Evolutionary conservation across 176 grass and related monocot species (phyloP).

Genomic region (Bonia amplexicaulis): DNA sequence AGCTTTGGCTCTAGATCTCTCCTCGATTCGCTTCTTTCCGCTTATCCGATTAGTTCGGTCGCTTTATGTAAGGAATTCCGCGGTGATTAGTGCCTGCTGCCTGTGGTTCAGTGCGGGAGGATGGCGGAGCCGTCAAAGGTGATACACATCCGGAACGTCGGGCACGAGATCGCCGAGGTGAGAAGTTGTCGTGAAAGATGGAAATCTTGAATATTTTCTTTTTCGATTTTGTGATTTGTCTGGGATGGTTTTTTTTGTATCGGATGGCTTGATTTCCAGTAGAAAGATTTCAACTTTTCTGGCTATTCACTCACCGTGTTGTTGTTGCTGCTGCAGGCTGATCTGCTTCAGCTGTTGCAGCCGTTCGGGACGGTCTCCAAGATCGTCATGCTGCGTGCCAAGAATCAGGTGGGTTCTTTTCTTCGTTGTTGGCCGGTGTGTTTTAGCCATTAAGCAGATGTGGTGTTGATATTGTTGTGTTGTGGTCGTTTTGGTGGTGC

Average conservation of each 20-base stretch:
- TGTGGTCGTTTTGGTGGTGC: neutral
- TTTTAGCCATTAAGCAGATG: neutral
- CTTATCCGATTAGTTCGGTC: neutral
- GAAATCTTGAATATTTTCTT: slow-evolving; percentile 8
- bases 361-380: slow-evolving; percentile 75
- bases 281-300: neutral
- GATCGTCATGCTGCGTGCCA: slow-evolving; percentile 81
- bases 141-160: slow-evolving; percentile 95
- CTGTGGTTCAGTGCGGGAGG: slow-evolving; percentile 23
- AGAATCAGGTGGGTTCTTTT: slow-evolving; percentile 69
- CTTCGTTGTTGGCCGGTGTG: neutral
- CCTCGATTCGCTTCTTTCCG: neutral
- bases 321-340: slow-evolving; percentile 41
- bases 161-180: slow-evolving; percentile 93
- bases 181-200: no score
- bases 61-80: neutral
- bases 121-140: slow-evolving; percentile 97
- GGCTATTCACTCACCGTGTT: neutral
- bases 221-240: neutral
- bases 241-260: neutral
- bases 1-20: slow-evolving; percentile 13
- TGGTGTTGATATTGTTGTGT: neutral
- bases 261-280: neutral
- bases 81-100: neutral
- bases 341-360: slow-evolving; percentile 87